These are phyloP conservation scores for Linum tenue DNA, from an alignment of 345 rosid genomes.

Conservation along the genomic window DNA sequence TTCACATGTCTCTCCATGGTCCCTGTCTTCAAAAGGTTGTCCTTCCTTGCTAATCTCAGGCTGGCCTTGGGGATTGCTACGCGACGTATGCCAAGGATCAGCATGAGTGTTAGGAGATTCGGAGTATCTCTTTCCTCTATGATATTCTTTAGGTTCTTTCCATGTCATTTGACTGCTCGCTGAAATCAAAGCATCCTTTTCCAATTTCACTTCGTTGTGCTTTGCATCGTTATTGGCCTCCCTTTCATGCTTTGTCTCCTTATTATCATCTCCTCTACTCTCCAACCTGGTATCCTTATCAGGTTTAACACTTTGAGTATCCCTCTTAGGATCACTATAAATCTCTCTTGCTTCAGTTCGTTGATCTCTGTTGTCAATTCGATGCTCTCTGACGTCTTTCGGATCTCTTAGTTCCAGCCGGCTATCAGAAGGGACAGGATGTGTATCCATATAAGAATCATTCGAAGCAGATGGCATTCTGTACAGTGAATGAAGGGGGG, in stretches of 20 bases:
- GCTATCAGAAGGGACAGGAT: conserved; percentile 29
- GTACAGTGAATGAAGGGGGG: conserved; percentile 55
- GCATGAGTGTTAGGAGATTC: conserved; percentile 46
- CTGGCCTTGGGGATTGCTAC: conserved; percentile 43
- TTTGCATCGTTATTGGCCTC: conserved; percentile 46
- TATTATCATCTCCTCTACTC: conserved; percentile 51
- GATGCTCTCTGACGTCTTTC: conserved; percentile 51
- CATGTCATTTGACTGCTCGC: conserved; percentile 48
- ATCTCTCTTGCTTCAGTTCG: conserved; percentile 55
- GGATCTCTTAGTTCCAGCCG: conserved; percentile 51
- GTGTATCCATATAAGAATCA: conserved; percentile 55
- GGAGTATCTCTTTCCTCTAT: conserved; percentile 61
- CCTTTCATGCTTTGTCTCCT: conserved; percentile 55
- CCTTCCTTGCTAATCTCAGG: conserved; percentile 57
- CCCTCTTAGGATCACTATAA: conserved; percentile 60
- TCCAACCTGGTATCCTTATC: conserved; percentile 71
- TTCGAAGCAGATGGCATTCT: conserved; percentile 41
- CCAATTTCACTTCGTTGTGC: conserved; percentile 41
- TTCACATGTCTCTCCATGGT: conserved; percentile 49
- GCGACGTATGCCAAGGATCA: conserved; percentile 60
- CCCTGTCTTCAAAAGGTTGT: conserved; percentile 43
- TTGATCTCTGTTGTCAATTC: conserved; percentile 50
- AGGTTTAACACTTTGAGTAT: conserved; percentile 45
- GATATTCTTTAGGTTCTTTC: conserved; percentile 82
- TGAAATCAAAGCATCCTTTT: conserved; percentile 48